Base-by-base conservation (phyloP, 164 flowering plant species). In the Euptelea pleiosperma region DNA sequence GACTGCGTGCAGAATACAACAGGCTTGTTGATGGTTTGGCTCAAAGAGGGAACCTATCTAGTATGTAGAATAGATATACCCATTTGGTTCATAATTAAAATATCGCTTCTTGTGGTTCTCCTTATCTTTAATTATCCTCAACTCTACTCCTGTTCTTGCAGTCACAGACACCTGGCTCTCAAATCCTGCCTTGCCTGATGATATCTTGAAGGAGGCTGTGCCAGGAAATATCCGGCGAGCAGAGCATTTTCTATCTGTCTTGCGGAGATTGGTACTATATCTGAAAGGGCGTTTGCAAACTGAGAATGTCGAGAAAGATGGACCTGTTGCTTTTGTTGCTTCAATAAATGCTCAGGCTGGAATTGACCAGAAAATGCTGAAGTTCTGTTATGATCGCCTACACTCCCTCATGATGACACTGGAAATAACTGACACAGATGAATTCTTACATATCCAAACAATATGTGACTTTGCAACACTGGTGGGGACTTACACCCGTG, bases 141-240 rank as follows among this genome's bases (percentile, higher is more conserved):
- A 44, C 15, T 50, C 25, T 35, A 8, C 46, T 25, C n/a, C 18
- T 52, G 28, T 51, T 15, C 22, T 56, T 81, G 63, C 81, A 91
- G 99, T 62, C 41, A 4, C 81, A 7, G 98, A 94, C 56, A 52
- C 76, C 19, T 94, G 96, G 96, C 87, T 89, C 8, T 55, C 96
- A 47, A 94, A 94, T 76, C 99, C 99, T 66, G 92, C 87, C 42
- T 75, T 94, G 79, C 98, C 99, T 42, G 89, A 85, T 75, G 99
- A 94, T 71, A 94, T 94, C 63, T 71, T 94, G 62, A 89, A 83
- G 79, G 96, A 94, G 70, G 98, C 99, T 19, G 99, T 94, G 43
- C 99, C 99, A 54, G 99, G 99, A 62, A 94, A 91, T 74, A 94
- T 94, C 65, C 86, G 98, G n/a, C 77, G 86, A 39, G 98, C 98